Conservation (phyloP, 352 stramenopile species). For the Globisporangium canariense region DNA sequence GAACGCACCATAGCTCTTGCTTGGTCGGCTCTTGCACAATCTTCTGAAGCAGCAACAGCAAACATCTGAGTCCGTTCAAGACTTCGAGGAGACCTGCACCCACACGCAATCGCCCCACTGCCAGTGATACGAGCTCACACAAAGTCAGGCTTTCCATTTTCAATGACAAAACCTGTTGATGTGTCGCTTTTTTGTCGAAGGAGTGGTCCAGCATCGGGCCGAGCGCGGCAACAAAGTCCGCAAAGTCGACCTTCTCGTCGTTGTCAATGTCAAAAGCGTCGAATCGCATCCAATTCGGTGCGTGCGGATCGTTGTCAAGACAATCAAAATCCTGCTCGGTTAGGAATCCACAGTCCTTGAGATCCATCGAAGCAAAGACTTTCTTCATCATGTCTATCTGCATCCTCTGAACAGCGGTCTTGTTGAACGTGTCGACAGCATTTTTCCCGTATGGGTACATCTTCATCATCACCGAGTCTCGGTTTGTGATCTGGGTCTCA, state of each 20-base stretch:
- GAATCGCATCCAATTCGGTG: slow-evolving; percentile 35
- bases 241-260: slow-evolving; percentile 44
- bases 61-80: slow-evolving; percentile 20
- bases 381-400: slow-evolving; percentile 51
- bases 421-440: slow-evolving; percentile 46
- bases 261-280: slow-evolving; percentile 54
- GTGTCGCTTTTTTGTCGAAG: slow-evolving; percentile 26
- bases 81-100: slow-evolving; percentile 20
- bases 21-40: slow-evolving; percentile 46
- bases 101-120: slow-evolving; percentile 41
- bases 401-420: slow-evolving; percentile 31
- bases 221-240: slow-evolving; percentile 54
- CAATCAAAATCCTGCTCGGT: slow-evolving; percentile 27
- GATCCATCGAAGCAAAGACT: slow-evolving; percentile 38
- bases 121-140: slow-evolving; percentile 38
- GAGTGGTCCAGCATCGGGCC: slow-evolving; percentile 50
- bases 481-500: not conserved
- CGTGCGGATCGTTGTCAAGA: slow-evolving; percentile 11
- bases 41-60: slow-evolving; percentile 27
- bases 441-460: slow-evolving; percentile 69
- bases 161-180: not conserved
- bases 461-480: slow-evolving; percentile 21
- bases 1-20: slow-evolving; percentile 29
- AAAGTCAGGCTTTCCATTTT: slow-evolving; percentile 22
- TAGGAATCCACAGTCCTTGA: slow-evolving; percentile 33